Evolutionary conservation across 345 rosid species (phyloP), one percentile per base, ranked within the genome.

Genomic region (Psidium friedrichsthalianum): DNA sequence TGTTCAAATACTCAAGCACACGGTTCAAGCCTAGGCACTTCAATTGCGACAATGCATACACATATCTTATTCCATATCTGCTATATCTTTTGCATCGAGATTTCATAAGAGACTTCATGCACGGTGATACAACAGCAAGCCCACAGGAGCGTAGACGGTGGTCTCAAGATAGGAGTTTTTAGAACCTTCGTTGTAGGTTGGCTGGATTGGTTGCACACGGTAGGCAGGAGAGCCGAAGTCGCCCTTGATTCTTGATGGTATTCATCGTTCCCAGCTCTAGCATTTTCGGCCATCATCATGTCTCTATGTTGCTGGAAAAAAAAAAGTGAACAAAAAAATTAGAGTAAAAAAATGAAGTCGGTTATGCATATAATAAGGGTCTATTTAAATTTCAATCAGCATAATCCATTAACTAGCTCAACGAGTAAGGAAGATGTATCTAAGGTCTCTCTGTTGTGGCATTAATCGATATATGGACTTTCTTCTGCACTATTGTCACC

Each of bases 131-230:
- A 51, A 49, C 11, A 27, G 54, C 54, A 82, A 32, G 57, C 42
- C 54, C 83, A 27, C 21, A 4, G 36, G 56, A 53, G 27, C 18
- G 36, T 24, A 36, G 54, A 44, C 54, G 16, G 21, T n/a, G 21
- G 2, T 51, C 22, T 25, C 56, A 49, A n/a, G 83, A 82, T 6
- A 82, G 83, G 83, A 20, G 32, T n/a, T 82, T 51, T 54, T 56
- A 82, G 56, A 53, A 52, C 44, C 59, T 36, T 29, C 47, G 59
- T 56, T 82, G 84, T 24, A 82, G 2, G 84, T 82, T 54, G 56
- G 84, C 61, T 82, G 84, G 84, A 82, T 82, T 6, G 84, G 84
- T 54, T 82, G 84, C 59, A 82, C 84, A 36, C n/a, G 6, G 84
- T 27, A 82, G 40, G 84, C 47, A 15, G 51, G 25, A 29, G 20